Conservation (phyloP, 129 eudicot species). For the Flaveria ramosissima region DNA sequence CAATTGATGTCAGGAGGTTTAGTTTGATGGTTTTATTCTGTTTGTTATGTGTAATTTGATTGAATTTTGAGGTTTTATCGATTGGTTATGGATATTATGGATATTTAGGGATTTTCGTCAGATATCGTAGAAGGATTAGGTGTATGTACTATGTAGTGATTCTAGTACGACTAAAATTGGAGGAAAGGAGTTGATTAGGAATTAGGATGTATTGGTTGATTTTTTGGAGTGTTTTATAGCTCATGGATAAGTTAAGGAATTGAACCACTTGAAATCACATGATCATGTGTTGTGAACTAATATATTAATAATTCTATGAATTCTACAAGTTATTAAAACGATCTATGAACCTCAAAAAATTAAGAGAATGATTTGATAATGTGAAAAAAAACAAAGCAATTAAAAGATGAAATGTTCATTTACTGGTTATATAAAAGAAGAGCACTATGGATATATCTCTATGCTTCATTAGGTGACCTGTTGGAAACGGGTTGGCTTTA, state of each 20-base stretch:
- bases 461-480: not conserved
- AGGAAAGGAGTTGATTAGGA: conserved; percentile 13
- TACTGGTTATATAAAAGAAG: not conserved
- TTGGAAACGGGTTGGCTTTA: not conserved
- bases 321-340: not conserved
- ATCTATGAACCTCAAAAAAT: not conserved
- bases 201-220: not conserved
- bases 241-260: not conserved
- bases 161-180: not conserved
- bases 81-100: conserved; percentile 14
- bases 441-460: not conserved
- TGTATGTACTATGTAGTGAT: conserved; percentile 5
- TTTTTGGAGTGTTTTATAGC: not conserved
- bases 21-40: conserved; percentile 11
- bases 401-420: not conserved
- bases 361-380: conserved; percentile 6
- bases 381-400: not conserved
- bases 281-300: not conserved
- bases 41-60: conserved; percentile 2
- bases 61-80: conserved; percentile 13
- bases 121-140: not conserved
- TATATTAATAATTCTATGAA: not conserved
- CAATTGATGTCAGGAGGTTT: not conserved
- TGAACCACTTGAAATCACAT: not conserved
- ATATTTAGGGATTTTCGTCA: not conserved